Evolutionary conservation across 2,329 filamentous ascomycete genomes (phyloP), one percentile per base, ranked within the genome.

Genomic region (Exophiala xenobiotica): DNA sequence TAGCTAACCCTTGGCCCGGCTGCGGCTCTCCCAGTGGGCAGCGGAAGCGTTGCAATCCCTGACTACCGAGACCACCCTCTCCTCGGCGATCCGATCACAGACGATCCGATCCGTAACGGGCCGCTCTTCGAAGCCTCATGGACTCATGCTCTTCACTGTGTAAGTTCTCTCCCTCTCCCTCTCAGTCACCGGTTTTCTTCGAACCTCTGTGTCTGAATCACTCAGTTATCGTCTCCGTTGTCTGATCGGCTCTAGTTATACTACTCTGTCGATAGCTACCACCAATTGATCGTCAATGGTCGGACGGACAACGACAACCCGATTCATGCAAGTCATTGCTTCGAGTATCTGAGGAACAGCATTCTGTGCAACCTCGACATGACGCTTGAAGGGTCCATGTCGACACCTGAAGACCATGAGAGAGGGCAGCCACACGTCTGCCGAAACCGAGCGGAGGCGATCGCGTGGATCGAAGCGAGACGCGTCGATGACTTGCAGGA

Each of bases 331-430:
- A 54, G 57, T 1, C 65, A 68, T 43, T 68, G 66, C 44, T 68
- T 68, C 33, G 66, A 68, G 31, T 67, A 68, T 46, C 48, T 68
- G 12, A 51, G 66, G 3, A 65, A 64, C 48, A 62, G 63, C 40
- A 65, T 68, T 16, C 23, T 68, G 12, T 68, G 66, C 41, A 65
- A 63, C 56, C 52, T 59, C 6, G 67, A 68, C 53, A 68, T 68
- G 67, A 67, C 67, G 1, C 49, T 69, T 2, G 65, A 69, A 29
- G 66, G 66, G 5, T 57, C 51, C 3, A 64, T 51, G 48, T 51
- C 47, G 2, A 43, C 37, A 14, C 26, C 24, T 3, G 29, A 63
- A 50, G 57, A 61, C 6, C 63, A 57, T 3, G 64, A 62, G 0
- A 44, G 58, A 14, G 66, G 66, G 4, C 64, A 67, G 40, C 59